These are phyloP conservation scores for Ganoderma resinaceum DNA, from an alignment of 1,284 basidiomycete genomes.

Conservation along the genomic window DNA sequence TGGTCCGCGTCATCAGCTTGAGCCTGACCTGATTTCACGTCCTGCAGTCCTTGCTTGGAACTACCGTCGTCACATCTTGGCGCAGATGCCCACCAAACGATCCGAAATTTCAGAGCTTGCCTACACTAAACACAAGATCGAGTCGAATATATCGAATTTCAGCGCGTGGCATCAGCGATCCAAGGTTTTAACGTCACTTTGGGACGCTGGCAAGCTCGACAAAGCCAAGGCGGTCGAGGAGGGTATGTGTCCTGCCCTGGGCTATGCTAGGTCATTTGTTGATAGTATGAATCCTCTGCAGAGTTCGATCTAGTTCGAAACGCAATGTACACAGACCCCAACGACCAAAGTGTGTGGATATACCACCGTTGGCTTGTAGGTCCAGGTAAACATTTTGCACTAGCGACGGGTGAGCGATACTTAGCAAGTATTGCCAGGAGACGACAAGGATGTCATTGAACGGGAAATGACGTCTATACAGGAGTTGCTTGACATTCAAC, in stretches of 20 bases:
- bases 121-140: conserved; percentile 92
- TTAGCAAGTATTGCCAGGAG: conserved; percentile 43
- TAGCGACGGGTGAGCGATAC: neutral
- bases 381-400: conserved; percentile 53
- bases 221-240: conserved; percentile 63
- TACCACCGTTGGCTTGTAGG: conserved; percentile 98
- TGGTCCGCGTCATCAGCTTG: neutral
- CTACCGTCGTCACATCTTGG: conserved; percentile 86
- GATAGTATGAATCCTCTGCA: neutral
- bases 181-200: conserved; percentile 77
- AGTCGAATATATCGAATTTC: conserved; percentile 96
- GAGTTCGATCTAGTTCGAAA: conserved; percentile 8
- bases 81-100: conserved; percentile 66
- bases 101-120: conserved; percentile 69
- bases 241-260: conserved; percentile 79
- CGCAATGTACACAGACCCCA: conserved; percentile 96
- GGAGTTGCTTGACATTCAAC: conserved; percentile 72
- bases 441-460: conserved; percentile 61
- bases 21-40: neutral
- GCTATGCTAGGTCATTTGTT: conserved; percentile 81
- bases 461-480: conserved; percentile 86
- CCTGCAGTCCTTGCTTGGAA: conserved; percentile 90
- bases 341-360: conserved; percentile 97
- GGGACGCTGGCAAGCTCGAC: conserved; percentile 64
- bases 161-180: conserved; percentile 99